Conservation (phyloP, 352 stramenopile genomes). For the Pythium chondricola region DNA sequence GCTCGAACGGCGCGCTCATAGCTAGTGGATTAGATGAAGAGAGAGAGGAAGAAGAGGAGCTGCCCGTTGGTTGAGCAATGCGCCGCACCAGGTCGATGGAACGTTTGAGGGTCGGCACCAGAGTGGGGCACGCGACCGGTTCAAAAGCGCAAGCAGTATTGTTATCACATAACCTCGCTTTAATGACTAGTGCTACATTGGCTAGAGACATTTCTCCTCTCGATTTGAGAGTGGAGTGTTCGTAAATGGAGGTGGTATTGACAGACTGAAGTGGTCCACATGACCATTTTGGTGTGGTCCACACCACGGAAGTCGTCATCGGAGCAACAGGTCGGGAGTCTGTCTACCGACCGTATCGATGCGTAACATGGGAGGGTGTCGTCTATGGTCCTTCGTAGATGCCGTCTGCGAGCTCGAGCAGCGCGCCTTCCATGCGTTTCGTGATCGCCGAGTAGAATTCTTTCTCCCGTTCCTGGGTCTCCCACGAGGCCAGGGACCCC, state of each 20-base stretch:
- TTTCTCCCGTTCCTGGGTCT: constrained; percentile 59
- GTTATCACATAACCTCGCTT: too few relatives aligned
- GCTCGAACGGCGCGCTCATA: constrained; percentile 52
- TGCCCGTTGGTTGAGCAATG: too few relatives aligned
- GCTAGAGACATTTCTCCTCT: too few relatives aligned
- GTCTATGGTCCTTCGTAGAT: constrained; percentile 16
- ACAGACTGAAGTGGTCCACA: neutral
- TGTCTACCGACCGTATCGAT: too few relatives aligned
- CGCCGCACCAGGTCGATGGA: too few relatives aligned
- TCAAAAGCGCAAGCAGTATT: too few relatives aligned
- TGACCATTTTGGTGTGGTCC: neutral
- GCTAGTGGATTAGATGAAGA: constrained; percentile 15
- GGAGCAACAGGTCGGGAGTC: neutral
- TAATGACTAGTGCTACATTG: too few relatives aligned
- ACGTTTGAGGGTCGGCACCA: too few relatives aligned
- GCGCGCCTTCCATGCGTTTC: constrained; percentile 70
- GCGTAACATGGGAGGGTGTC: too few relatives aligned
- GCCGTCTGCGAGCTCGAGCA: constrained; percentile 52
- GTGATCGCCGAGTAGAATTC: constrained; percentile 82
- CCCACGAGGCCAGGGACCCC: constrained; percentile 36
- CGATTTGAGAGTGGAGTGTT: too few relatives aligned
- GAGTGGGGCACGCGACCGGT: too few relatives aligned
- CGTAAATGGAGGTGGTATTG: neutral
- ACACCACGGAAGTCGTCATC: neutral
- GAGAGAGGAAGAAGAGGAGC: neutral